Conservation (phyloP, 2,329 filamentous ascomycete species). For the Sordariomycetes sp. region DNA sequence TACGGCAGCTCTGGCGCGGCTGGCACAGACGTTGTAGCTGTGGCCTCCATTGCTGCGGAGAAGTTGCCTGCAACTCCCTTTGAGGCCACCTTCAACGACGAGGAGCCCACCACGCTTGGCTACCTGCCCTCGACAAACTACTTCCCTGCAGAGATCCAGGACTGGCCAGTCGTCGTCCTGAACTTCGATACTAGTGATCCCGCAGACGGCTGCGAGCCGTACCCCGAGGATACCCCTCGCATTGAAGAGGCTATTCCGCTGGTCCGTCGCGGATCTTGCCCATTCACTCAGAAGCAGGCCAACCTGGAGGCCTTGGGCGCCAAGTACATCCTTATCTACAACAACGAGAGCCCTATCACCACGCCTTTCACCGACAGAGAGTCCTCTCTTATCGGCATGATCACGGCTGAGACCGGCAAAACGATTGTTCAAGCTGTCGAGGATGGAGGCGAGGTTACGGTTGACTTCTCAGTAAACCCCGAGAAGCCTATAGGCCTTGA, state of each 20-base stretch:
- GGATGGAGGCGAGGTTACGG: slow-evolving; percentile 30
- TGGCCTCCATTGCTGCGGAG: slow-evolving; percentile 41
- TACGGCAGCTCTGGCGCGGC: slow-evolving; percentile 38
- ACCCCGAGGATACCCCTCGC: slow-evolving; percentile 44
- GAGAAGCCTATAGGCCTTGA: background rate
- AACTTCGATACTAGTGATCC: slow-evolving; percentile 37
- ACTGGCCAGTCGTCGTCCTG: slow-evolving; percentile 35
- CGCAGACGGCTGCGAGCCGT: slow-evolving; percentile 41
- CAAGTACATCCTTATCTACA: slow-evolving; percentile 53
- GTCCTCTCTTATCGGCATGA: slow-evolving; percentile 27
- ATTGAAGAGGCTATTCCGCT: slow-evolving; percentile 49
- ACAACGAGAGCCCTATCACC: slow-evolving; percentile 27
- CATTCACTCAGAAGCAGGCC: slow-evolving; percentile 42
- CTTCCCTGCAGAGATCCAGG: slow-evolving; percentile 16
- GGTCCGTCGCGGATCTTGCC: slow-evolving; percentile 49
- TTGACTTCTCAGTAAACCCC: background rate
- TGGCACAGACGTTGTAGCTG: slow-evolving; percentile 34
- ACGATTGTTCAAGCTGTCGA: slow-evolving; percentile 33
- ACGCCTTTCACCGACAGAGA: slow-evolving; percentile 18
- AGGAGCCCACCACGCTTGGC: slow-evolving; percentile 24
- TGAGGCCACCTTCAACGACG: slow-evolving; percentile 27
- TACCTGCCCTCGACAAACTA: slow-evolving; percentile 24
- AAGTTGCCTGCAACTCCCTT: slow-evolving; percentile 31
- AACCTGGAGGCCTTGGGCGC: slow-evolving; percentile 46
- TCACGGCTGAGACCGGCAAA: slow-evolving; percentile 28